Base-by-base conservation (phyloP, 768 basidiomycete genomes). In the Artomyces pyxidatus region DNA sequence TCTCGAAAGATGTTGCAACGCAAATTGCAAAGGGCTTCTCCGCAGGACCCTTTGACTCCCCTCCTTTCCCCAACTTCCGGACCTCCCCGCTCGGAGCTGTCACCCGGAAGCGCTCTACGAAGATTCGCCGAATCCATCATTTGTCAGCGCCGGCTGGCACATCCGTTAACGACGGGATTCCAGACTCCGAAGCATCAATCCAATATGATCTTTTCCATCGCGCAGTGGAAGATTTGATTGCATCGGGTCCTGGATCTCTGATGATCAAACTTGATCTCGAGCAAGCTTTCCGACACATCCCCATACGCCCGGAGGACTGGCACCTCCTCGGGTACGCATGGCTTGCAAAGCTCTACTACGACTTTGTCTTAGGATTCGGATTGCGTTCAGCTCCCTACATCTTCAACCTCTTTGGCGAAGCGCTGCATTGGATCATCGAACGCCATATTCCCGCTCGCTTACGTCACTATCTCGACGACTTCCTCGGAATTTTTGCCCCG, bases 401-500 rank as follows among this genome's bases (percentile, higher is more conserved):
- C 16, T 71, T 68, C 57, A 68, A 70, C 47, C 60, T 70, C 1
- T 70, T 70, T 46, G 60, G 68, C 0, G 65, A 71, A 48, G 70
- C 61, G 9, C 59, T 70, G 10, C 70, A 71, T 48, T 72, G 68
- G 69, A 70, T 71, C 45, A 63, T 70, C 16, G 50, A 59, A 14
- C 58, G 60, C 9, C 63, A 71, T 46, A 61, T 70, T 40, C 67
- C 64, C 0, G 59, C 63, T 0, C 8, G 7, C 7, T 47, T 69
- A 1, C 57, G 57, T 6, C 68, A 70, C 37, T 69, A 68, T 42
- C 58, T 71, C 1, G 63, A 71, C 37, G 63, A 70, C 37, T 71
- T 70, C 47, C 60, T 70, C 19, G 32, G 12, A 11, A 35, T 35
- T n/a, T 35, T 35, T 35, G 32, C 32, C 3, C 32, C 32, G 12